Base-by-base conservation (phyloP, 2,329 filamentous ascomycete genomes). In the Amylocarpus encephaloides region DNA sequence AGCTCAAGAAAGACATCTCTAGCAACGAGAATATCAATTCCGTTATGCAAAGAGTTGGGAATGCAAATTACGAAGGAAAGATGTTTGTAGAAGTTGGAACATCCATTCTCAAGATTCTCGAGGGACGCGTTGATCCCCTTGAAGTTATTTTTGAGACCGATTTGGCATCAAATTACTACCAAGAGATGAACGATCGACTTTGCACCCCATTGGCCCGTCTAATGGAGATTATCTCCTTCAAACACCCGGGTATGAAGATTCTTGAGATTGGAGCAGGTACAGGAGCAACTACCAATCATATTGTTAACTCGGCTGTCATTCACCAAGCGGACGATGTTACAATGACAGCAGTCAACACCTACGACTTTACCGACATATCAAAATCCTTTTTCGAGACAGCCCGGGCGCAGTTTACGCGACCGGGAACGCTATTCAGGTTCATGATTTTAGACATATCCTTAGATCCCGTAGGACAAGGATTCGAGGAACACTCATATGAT, bases 341-440 rank as follows among this genome's bases (percentile, higher is more conserved):
- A 10, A 65, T 59, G 2, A 11, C 55, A 10, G 3, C 48, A 3
- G 70, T 69, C 40, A 54, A 63, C 2, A 65, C 63, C 2, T 77
- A 76, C 56, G 71, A 69, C 0, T 76, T 64, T 58, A 75, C 74
- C 0, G 73, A 75, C 51, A 66, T 74, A 9, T 69, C 68, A 0
- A 49, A 64, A 4, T 67, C 62, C 7, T 72, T 72, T 60, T 73
- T 76, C 45, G 66, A 67, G 16, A 56, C 60, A 1, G 70, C 68
- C 0, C 52, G 59, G 18, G 54, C 64, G 22, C 47, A 52, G 7
- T 64, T 67, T 12, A 62, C 68, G 46, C 39, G 59, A 38, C 12
- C 42, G 15, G 33, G 18, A 2, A 36, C 41, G 57, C 43, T 26
- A 32, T 53, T 58, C 49, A 51, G 16, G 16, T 72, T 66, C 56